phyloP scores from a whole-genome alignment of 2,329 filamentous ascomycete genomes.

The Leptographium galeiforme region DNA sequence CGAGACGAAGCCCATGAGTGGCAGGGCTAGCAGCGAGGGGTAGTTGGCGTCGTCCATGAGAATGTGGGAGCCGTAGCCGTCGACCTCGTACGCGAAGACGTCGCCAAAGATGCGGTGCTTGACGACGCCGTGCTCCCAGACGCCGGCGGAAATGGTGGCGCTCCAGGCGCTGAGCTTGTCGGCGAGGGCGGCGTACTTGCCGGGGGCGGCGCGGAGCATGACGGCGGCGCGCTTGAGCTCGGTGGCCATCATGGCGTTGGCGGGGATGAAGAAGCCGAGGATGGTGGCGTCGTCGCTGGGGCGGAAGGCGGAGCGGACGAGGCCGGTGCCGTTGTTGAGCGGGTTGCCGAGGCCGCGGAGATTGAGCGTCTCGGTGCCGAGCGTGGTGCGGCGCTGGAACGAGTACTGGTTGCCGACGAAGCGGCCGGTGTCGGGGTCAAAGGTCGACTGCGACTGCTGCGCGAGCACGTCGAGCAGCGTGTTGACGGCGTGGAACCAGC shows the following conservation, averaged over 20 bases:
- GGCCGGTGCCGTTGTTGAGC: conserved; percentile 66
- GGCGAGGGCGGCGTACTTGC: conserved; percentile 35
- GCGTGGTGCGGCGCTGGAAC: conserved; percentile 67
- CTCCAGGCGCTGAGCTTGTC: conserved; percentile 45
- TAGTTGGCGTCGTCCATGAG: conserved; percentile 87
- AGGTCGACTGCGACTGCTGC: conserved; percentile 70
- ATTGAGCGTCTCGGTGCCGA: conserved; percentile 81
- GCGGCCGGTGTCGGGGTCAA: conserved; percentile 50
- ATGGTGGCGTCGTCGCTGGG: conserved; percentile 94
- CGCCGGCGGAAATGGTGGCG: conserved; percentile 54
- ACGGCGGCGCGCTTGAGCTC: conserved; percentile 65
- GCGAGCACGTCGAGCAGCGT: conserved; percentile 61
- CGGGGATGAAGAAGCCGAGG: conserved; percentile 85
- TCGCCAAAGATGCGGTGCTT: conserved; percentile 60
- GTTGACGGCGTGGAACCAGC: conserved; percentile 69
- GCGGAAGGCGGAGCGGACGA: conserved; percentile 83
- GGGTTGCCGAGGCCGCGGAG: conserved; percentile 83
- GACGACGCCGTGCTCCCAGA: conserved; percentile 76
- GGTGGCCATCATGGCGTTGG: conserved; percentile 91
- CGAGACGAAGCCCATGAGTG: conserved; percentile 62
- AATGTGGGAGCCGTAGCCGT: conserved; percentile 71
- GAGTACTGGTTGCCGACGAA: conserved; percentile 69
- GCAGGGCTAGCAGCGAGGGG: conserved; percentile 65
- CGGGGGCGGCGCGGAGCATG: conserved; percentile 38
- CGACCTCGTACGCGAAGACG: conserved; percentile 79